These are phyloP conservation scores for Trypanosoma caninum DNA, from an alignment of 208 protist genomes.

Conservation along the genomic window DNA sequence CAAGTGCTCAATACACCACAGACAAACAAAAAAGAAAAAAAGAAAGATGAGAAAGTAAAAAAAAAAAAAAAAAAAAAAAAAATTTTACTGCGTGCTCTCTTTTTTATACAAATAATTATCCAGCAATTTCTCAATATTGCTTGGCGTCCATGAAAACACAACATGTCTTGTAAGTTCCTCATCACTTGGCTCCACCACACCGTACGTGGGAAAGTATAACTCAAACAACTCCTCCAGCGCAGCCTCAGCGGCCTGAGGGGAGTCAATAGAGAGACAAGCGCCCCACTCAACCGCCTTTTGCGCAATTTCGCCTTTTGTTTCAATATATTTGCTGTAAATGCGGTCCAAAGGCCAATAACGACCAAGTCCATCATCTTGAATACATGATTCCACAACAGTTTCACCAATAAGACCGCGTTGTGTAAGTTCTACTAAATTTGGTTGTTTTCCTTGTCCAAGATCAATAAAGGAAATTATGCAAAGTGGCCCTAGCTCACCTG, in stretches of 20 bases:
- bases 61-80: conserved; percentile 14
- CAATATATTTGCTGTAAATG: conserved; percentile 76
- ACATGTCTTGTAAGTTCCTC: conserved; percentile 41
- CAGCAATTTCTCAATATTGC: conserved; percentile 27
- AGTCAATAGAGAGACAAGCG: conserved; percentile 32
- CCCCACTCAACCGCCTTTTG: conserved; percentile 51
- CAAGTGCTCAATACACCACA: not conserved
- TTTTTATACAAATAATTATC: conserved; percentile 43
- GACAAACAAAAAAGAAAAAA: not conserved
- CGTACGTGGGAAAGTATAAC: conserved; percentile 57
- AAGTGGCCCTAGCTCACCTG: conserved; percentile 12
- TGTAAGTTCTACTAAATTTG: conserved; percentile 42
- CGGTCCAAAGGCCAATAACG: conserved; percentile 82
- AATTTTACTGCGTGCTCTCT: conserved; percentile 1
- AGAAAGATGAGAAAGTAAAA: not conserved
- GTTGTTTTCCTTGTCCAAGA: conserved; percentile 80
- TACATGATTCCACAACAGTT: conserved; percentile 69
- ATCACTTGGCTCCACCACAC: conserved; percentile 31
- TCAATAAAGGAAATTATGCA: conserved; percentile 84
- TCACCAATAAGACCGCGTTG: conserved; percentile 62
- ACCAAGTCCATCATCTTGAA: conserved; percentile 83
- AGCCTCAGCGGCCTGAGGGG: conserved; percentile 40
- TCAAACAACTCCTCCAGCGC: conserved; percentile 62
- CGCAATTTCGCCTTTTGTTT: conserved; percentile 41
- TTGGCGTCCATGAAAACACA: conserved; percentile 46